Conservation (phyloP, 306 rosid species). For the Hippophae tibetana region DNA sequence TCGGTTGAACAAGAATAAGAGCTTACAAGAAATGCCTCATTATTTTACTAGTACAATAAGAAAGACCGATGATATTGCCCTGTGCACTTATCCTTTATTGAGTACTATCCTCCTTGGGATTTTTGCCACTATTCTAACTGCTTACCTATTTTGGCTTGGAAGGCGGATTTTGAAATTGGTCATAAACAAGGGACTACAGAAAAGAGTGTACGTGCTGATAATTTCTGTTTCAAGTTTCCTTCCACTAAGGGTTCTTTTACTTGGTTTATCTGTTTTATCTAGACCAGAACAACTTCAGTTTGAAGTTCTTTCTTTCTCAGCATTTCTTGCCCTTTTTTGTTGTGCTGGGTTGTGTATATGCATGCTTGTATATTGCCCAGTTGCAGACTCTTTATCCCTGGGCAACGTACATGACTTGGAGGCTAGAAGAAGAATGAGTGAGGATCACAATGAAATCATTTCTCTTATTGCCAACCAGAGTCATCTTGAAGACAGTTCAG, state of each 20-base stretch:
- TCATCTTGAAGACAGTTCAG: conserved; percentile 48
- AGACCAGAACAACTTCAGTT: conserved; percentile 63
- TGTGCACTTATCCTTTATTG: conserved; percentile 92
- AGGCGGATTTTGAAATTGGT: conserved; percentile 89
- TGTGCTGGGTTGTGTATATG: conserved; percentile 83
- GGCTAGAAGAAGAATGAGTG: conserved; percentile 52
- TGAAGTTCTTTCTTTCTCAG: conserved; percentile 84
- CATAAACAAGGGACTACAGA: conserved; percentile 91
- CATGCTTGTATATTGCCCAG: conserved; percentile 87
- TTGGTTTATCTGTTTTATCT: conserved; percentile 78
- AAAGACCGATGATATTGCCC: conserved; percentile 33
- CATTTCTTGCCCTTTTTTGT: conserved; percentile 78
- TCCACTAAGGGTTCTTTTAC: conserved; percentile 86
- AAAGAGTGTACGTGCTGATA: conserved; percentile 79
- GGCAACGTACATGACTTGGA: conserved; percentile 75
- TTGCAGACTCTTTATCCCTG: conserved; percentile 84
- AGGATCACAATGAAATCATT: conserved; percentile 52
- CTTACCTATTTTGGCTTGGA: conserved; percentile 94
- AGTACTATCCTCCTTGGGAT: conserved; percentile 73
- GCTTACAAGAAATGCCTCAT: conserved; percentile 37
- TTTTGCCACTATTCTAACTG: conserved; percentile 65
- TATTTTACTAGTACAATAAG: conserved; percentile 49
- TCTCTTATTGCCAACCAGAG: conserved; percentile 80
- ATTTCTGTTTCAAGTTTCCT: conserved; percentile 80
- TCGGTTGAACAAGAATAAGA: conserved; percentile 33